Conservation (phyloP, 306 rosid genomes). For the barrel medic (Medicago truncatula) region MtrunA17r5.0-ANR NC_053044.1:43109501-43110000, state of each 20-base stretch:
- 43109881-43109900: no score
- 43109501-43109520: not conserved
- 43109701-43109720: not conserved
- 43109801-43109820: not conserved
- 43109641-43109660: not conserved
- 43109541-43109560: constrained; percentile 26
- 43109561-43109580: constrained; percentile 14
- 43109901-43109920: no score
- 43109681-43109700: not conserved
- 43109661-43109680: constrained; percentile 28
- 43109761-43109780: not conserved
- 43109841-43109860: no score
- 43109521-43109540: not conserved
- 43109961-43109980: not conserved
- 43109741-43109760: not conserved
- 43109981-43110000: not conserved
- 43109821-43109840: not conserved
- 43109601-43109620: constrained; percentile 6
- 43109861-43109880: no score
- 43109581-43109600: not conserved
- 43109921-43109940: no score
- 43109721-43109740: not conserved
- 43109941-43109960: no score
- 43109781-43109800: not conserved
- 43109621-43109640: not conserved